Percentiles rank a stretch among this genome's conserved stretches.
Conservation (phyloP, 495 filamentous ascomycete genomes). For the Aeminium ludgeri region DNA sequence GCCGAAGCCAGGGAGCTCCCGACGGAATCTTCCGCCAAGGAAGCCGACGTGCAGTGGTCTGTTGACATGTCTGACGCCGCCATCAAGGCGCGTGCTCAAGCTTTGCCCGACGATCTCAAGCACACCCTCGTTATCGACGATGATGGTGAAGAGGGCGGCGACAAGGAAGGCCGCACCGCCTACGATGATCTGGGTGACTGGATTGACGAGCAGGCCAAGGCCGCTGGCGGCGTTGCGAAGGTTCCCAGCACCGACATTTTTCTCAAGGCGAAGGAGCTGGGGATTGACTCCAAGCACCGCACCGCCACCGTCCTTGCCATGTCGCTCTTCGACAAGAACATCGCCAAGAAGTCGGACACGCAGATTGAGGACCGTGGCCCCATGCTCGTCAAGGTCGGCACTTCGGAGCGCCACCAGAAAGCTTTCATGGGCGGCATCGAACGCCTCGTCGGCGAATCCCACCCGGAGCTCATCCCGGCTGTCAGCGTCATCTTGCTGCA, state of each 20-base stretch:
- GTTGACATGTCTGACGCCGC: conserved; percentile 91
- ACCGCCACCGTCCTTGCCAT: conserved; percentile 83
- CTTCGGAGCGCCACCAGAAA: conserved; percentile 84
- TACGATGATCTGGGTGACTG: conserved; percentile 91
- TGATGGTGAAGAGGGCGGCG: conserved; percentile 68
- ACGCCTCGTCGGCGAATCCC: conserved; percentile 72
- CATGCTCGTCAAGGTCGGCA: conserved; percentile 73
- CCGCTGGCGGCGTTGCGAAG: conserved; percentile 52
- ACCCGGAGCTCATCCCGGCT: conserved; percentile 58
- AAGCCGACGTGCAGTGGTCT: conserved; percentile 81
- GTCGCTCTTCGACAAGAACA: conserved; percentile 82
- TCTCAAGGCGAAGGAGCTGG: conserved; percentile 86
- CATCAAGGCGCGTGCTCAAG: conserved; percentile 80
- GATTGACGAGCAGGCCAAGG: conserved; percentile 59
- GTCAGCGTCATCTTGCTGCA: conserved; percentile 71
- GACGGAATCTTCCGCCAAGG: conserved; percentile 44
- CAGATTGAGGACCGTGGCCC: conserved; percentile 66
- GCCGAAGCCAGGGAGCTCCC: conserved; percentile 66
- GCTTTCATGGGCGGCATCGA: conserved; percentile 94
- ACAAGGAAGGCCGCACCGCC: conserved; percentile 54
- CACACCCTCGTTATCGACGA: conserved; percentile 72
- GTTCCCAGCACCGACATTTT: conserved; percentile 82
- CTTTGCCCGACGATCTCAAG: conserved; percentile 82
- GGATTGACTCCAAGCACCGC: conserved; percentile 88
- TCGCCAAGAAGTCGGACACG: too few relatives aligned